Evolutionary conservation across 129 eudicot genomes (phyloP).

Genomic region (Flaveria trinervia): DNA sequence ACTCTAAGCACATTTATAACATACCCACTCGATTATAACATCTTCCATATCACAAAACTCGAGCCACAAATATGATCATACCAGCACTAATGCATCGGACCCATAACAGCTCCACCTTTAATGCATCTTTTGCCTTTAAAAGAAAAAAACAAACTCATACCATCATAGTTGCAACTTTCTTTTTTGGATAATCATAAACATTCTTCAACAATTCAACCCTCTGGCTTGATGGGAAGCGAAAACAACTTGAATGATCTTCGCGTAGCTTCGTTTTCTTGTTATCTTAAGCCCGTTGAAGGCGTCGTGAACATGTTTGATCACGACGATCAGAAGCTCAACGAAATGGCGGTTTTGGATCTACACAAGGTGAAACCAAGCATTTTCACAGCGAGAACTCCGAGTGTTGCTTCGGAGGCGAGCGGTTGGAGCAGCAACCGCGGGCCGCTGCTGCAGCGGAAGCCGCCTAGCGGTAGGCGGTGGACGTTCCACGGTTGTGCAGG

Average conservation of each 20-base stretch:
- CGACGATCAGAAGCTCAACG: conserved; percentile 8
- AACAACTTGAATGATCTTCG: conserved; percentile 43
- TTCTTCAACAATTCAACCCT: neutral
- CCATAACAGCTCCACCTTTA: conserved; percentile 11
- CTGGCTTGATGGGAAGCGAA: conserved; percentile 30
- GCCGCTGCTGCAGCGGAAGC: conserved; percentile 44
- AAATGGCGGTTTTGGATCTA: neutral
- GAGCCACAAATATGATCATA: conserved; percentile 29
- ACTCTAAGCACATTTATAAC: conserved; percentile 35
- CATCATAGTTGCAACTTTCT: neutral
- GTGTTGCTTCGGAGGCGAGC: conserved; percentile 47
- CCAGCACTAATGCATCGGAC: conserved; percentile 35
- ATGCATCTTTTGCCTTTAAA: conserved; percentile 30
- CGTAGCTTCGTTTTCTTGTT: conserved; percentile 67
- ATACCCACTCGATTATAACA: conserved; percentile 21
- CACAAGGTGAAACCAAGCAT: conserved; percentile 34
- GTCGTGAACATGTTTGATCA: conserved; percentile 22
- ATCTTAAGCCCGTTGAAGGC: conserved; percentile 51
- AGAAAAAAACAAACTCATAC: neutral
- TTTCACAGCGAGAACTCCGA: conserved; percentile 47
- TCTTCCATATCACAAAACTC: conserved; percentile 18
- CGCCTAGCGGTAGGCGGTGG: conserved; percentile 32
- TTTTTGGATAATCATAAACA: neutral
- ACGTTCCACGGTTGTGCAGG: conserved; percentile 42
- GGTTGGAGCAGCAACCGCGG: conserved; percentile 61